These are phyloP conservation scores for Talaromyces sp. DNA, from an alignment of 2,329 filamentous ascomycete genomes.

Conservation along the genomic window DNA sequence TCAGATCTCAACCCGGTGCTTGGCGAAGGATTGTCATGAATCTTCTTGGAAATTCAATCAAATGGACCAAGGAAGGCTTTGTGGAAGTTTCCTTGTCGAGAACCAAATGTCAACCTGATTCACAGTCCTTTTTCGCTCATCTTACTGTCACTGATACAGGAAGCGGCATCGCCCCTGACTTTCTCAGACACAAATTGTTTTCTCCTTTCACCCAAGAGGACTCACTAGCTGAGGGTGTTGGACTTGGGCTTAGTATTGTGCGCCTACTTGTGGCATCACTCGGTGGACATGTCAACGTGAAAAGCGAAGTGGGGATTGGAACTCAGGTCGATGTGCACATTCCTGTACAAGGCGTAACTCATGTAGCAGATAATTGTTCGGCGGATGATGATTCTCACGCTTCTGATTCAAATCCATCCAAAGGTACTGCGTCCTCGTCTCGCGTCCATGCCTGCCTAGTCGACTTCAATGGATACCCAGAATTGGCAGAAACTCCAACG, in stretches of 20 bases:
- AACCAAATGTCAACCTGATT: constrained; percentile 8
- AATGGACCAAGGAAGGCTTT: constrained; percentile 38
- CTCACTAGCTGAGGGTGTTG: constrained; percentile 60
- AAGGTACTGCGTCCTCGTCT: neutral
- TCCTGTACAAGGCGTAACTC: constrained; percentile 20
- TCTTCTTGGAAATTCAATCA: constrained; percentile 40
- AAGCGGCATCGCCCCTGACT: constrained; percentile 63
- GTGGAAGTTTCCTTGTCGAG: constrained; percentile 34
- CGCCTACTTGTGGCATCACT: constrained; percentile 59
- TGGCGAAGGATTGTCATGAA: constrained; percentile 43
- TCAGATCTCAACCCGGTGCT: constrained; percentile 32
- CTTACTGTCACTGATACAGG: constrained; percentile 64
- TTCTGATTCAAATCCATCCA: too few species aligned
- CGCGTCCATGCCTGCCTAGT: constrained; percentile 29
- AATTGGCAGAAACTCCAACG: constrained; percentile 23
- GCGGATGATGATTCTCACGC: too few species aligned
- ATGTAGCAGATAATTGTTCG: too few species aligned
- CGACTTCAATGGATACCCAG: constrained; percentile 29
- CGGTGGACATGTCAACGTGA: constrained; percentile 59
- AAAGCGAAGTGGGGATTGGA: constrained; percentile 39
- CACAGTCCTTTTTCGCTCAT: constrained; percentile 23
- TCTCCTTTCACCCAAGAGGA: constrained; percentile 67
- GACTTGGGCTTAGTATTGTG: constrained; percentile 66
- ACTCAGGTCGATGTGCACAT: constrained; percentile 35
- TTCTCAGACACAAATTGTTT: constrained; percentile 60